Conservation (phyloP, 2,329 filamentous ascomycete species). For the Cytospora paraplurivora region DNA sequence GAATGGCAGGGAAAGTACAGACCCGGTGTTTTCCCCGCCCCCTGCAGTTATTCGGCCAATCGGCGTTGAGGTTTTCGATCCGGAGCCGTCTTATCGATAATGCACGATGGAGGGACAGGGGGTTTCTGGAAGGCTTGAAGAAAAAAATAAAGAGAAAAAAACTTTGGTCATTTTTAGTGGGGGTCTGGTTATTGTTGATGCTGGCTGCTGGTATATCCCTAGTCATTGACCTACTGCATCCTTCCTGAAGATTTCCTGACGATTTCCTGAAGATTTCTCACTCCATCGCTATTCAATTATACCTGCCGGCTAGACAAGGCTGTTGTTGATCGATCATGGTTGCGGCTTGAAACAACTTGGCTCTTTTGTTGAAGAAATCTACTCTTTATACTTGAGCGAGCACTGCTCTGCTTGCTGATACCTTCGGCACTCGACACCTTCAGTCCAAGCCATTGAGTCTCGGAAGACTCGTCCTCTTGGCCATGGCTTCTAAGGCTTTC, state of each 20-base stretch:
- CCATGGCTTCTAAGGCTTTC: constrained; percentile 44
- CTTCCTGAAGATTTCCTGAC: neutral
- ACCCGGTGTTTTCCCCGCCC: neutral
- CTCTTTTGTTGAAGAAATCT: constrained; percentile 16
- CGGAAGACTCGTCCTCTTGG: constrained; percentile 5
- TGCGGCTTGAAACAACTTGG: constrained; percentile 18
- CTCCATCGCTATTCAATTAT: constrained; percentile 15
- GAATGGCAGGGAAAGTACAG: constrained; percentile 7
- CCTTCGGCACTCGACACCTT: constrained; percentile 17
- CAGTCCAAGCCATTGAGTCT: constrained; percentile 11
- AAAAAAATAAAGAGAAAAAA: constrained; percentile 14
- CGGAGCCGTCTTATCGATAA: neutral
- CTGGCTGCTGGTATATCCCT: neutral
- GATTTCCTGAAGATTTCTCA: constrained; percentile 2
- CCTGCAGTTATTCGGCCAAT: constrained; percentile 9
- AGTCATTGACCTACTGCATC: neutral
- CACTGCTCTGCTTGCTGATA: constrained; percentile 19
- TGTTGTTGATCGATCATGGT: constrained; percentile 23
- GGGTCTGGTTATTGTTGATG: neutral
- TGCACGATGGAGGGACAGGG: neutral
- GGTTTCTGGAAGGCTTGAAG: neutral
- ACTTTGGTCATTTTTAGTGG: constrained; percentile 17
- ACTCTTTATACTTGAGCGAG: constrained; percentile 16
- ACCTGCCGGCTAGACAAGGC: constrained; percentile 26
- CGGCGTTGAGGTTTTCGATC: neutral